Evolutionary conservation across 768 basidiomycete species (phyloP).

Genomic region (Holtermanniella nyarrowii): DNA sequence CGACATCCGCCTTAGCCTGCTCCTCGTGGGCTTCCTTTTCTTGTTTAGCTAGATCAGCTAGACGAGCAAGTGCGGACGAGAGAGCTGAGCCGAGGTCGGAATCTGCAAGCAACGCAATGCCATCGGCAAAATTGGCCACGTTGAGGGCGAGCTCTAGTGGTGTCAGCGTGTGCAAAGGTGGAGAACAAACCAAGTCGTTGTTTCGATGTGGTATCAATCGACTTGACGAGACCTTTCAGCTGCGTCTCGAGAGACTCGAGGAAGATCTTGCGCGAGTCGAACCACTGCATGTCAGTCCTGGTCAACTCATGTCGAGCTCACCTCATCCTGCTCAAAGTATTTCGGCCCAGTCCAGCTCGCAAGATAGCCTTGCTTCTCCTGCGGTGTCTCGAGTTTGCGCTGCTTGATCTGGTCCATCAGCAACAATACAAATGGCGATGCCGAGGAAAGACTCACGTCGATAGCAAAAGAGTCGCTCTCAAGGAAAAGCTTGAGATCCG

Average conservation of each 20-base stretch:
- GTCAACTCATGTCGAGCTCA: not conserved
- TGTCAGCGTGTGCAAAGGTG: too few relatives aligned
- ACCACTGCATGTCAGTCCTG: slow-evolving; percentile 77
- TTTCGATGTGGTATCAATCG: slow-evolving; percentile 74
- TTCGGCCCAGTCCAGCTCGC: slow-evolving; percentile 59
- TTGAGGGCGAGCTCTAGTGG: slow-evolving; percentile 55
- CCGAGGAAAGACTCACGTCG: slow-evolving; percentile 53
- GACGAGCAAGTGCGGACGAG: slow-evolving; percentile 55
- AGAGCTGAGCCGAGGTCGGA: slow-evolving; percentile 67
- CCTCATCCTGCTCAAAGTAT: slow-evolving; percentile 34
- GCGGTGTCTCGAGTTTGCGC: slow-evolving; percentile 66
- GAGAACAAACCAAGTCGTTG: slow-evolving; percentile 57
- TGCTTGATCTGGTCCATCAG: slow-evolving; percentile 63
- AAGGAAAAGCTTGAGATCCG: slow-evolving; percentile 78
- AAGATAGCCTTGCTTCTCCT: slow-evolving; percentile 60
- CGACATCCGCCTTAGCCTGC: slow-evolving; percentile 73
- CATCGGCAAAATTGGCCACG: slow-evolving; percentile 69
- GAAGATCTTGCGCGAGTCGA: slow-evolving; percentile 72
- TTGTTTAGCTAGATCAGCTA: slow-evolving; percentile 65
- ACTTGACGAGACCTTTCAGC: slow-evolving; percentile 71
- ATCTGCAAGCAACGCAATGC: slow-evolving; percentile 57
- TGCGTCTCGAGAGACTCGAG: slow-evolving; percentile 86
- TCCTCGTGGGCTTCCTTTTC: slow-evolving; percentile 62
- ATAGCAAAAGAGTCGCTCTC: slow-evolving; percentile 84
- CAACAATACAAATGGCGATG: not conserved